Evolutionary conservation across 192 early-diverging fungal species (phyloP).

Genomic region (Podila epigama): DNA sequence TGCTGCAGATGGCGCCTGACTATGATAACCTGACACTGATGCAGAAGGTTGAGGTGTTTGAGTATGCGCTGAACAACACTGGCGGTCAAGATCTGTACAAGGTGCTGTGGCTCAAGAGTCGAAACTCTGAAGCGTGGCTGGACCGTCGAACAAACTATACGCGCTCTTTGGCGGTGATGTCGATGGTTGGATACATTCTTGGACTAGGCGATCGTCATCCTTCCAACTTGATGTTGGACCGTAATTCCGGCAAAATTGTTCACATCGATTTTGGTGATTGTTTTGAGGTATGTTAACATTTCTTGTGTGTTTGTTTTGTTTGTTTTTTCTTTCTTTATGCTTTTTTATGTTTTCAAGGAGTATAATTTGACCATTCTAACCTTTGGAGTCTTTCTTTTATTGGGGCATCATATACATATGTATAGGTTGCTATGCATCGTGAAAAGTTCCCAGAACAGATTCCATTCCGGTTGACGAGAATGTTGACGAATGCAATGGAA

Average conservation of each 20-base stretch:
- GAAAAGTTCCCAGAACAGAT: conserved; percentile 97
- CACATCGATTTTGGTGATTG: conserved; percentile 99
- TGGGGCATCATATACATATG: not conserved
- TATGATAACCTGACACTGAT: conserved; percentile 87
- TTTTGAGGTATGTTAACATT: conserved; percentile 74
- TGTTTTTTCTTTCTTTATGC: not conserved
- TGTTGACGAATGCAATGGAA: conserved; percentile 99
- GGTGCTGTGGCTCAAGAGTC: conserved; percentile 93
- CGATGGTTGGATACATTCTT: conserved; percentile 98
- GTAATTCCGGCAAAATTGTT: conserved; percentile 88
- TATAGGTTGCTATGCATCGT: conserved; percentile 92
- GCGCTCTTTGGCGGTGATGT: conserved; percentile 94
- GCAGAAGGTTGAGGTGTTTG: conserved; percentile 96
- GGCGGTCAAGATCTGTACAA: conserved; percentile 92
- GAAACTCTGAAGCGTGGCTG: conserved; percentile 95
- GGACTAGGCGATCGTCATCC: conserved; percentile 97
- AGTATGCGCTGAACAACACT: conserved; percentile 89
- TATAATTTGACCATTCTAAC: no score
- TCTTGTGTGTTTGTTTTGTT: conserved; percentile 12
- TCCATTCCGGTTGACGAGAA: conserved; percentile 98
- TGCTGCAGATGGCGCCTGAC: conserved; percentile 92
- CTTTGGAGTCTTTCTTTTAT: not conserved
- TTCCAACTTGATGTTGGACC: conserved; percentile 93
- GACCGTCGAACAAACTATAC: conserved; percentile 96
- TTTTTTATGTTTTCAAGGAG: no score